Evolutionary conservation across 352 stramenopile species (phyloP), one percentile per base, ranked within the genome.

Genomic region (Phytophthora hybrid): DNA sequence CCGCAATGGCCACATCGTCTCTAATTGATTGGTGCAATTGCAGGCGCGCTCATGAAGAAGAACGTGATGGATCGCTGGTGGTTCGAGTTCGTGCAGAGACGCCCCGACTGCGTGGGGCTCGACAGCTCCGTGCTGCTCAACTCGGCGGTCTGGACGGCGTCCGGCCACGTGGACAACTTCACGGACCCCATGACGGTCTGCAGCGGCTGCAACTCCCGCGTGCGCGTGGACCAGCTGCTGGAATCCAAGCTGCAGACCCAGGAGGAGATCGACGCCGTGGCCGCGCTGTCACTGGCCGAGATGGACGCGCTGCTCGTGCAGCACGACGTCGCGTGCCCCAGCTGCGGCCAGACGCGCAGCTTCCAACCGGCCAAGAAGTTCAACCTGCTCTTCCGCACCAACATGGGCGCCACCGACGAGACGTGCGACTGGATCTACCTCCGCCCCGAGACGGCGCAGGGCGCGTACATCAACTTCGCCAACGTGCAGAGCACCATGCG

Each of bases 31-130:
- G 31, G 23, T 73, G 55, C 46, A 37, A 64, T 6, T 23, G 7
- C 23, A 83, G 80, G 97, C 44, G 87, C 87, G 13, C 93, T 99
- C 72, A 93, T 99, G 76, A 99, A 99, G 78, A 98, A 98, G 73
- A 99, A 99, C 81, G 92, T 99, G 61, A 98, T 98, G 77, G 94
- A 99, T 66, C 83, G 84, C 1, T 99, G 97, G 95, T 99, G 97
- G 95, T 94, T 91, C 47, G 90, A 98, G 69, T 99, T 99, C 72
- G 97, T 99, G 44, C 92, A 97, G 65, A 89, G 87, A 56, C 82
- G 96, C 6, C 93, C 98, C 39, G 97, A 99, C 78, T 96, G 98
- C 53, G 85, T 99, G 16, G 97, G 93, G 0, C 83, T 99, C 14
- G 98, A 99, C 81, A 98, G 90, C 61, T 96, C 87, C 66, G 98